Evolutionary conservation across 2,329 filamentous ascomycete genomes (phyloP), one percentile per base, ranked within the genome.

Genomic region (Trichoderma pleuroti): DNA sequence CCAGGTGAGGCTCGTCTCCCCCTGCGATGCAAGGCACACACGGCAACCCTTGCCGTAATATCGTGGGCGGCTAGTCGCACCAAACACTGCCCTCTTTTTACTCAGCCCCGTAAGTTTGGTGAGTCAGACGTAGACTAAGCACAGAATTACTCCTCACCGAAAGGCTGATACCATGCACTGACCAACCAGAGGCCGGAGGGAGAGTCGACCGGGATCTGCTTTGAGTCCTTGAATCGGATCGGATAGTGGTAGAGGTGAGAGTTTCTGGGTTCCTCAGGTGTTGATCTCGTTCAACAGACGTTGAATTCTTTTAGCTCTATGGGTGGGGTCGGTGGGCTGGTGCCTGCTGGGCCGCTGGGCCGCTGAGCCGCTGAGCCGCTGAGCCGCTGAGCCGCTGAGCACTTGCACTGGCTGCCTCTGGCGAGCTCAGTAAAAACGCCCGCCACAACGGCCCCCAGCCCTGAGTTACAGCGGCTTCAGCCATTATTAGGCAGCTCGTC

Each of bases 111-210:
- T 28, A 34, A 56, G 60, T 64, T 68, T 64, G 70, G 70, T 71
- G 70, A 71, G 66, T 71, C 70, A 71, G 70, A 71, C 65, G 52
- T 26, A 32, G 28, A 52, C 30, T 28, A 64, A 60, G 36, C 52
- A 18, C 61, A 34, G 49, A 32, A 60, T 68, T 69, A 69, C 70
- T 71, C 70, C 54, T 69, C 70, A 49, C 70, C 70, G 67, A 54
- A 57, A 63, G 46, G 21, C 59, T 42, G 34, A 24, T 14, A 34
- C 14, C 59, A 63, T 30, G 67, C 59, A 57, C 67, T 63, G 67
- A 42, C 46, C 36, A 34, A 21, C n/a, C 39, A 68, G n/a, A 67
- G 64, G 52, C 5, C 26, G 39, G 49, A 57, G 3, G 18, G 42
- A 30, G 21, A 21, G 28, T 18, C 18, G 36, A 16, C 52, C 52